These are phyloP conservation scores for Ogataea allantospora DNA, from an alignment of 805 yeast genomes.

Conservation along the genomic window DNA sequence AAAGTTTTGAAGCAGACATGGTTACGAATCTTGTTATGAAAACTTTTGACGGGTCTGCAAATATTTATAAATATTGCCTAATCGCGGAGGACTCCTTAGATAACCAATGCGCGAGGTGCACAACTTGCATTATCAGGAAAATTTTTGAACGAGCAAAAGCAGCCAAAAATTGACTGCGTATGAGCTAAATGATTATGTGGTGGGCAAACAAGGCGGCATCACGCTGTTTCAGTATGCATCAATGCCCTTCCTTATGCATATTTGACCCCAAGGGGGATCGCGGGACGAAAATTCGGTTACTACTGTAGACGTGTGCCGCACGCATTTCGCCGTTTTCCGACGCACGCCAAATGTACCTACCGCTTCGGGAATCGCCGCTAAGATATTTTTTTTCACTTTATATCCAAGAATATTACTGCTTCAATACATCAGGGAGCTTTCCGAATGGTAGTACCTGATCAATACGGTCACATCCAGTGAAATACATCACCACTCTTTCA, in stretches of 20 bases:
- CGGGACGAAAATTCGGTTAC: background rate
- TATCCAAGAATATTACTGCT: conserved; percentile 40
- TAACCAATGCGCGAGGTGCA: background rate
- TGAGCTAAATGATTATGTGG: too few relatives aligned
- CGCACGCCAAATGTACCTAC: background rate
- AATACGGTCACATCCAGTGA: conserved; percentile 63
- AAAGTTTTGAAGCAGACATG: conserved; percentile 2
- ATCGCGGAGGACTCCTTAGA: background rate
- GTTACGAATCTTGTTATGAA: background rate
- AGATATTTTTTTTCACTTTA: background rate
- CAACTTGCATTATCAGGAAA: background rate
- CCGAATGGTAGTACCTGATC: conserved; percentile 79
- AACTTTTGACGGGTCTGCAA: background rate
- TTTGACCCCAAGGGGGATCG: too few relatives aligned
- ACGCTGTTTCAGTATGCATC: too few relatives aligned
- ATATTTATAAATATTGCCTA: too few relatives aligned
- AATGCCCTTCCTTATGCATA: too few relatives aligned
- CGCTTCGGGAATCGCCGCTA: conserved; percentile 3
- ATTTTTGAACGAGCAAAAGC: background rate
- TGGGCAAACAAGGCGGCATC: too few relatives aligned
- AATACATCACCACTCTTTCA: conserved; percentile 81
- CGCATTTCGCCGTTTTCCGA: background rate
- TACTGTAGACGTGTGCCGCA: background rate
- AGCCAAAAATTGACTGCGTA: background rate
- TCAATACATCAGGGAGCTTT: conserved; percentile 62